phyloP scores from a whole-genome alignment of 108 stramenopile species.

The Nitzschia inconspicua region DNA sequence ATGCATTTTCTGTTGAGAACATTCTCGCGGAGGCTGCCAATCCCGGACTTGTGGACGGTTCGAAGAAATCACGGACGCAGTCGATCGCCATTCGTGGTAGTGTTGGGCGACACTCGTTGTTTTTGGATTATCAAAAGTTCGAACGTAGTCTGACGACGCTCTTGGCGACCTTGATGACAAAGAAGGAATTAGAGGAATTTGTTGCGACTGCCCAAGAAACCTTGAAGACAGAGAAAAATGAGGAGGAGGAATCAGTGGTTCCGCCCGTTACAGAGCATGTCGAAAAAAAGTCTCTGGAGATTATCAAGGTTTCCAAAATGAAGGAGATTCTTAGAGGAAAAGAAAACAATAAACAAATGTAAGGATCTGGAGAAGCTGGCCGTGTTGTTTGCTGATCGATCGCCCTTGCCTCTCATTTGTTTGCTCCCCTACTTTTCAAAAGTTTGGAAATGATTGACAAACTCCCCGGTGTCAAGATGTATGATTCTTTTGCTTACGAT shows the following conservation, averaged over 20 bases:
- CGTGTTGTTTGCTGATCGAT: not conserved
- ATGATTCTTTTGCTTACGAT: conserved; percentile 72
- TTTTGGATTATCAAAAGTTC: conserved; percentile 68
- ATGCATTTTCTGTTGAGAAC: conserved; percentile 40
- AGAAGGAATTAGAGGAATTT: conserved; percentile 30
- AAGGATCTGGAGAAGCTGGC: conserved; percentile 7
- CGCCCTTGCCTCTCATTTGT: not conserved
- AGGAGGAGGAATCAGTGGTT: not conserved
- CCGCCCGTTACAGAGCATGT: conserved; percentile 1
- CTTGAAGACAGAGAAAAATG: conserved; percentile 4
- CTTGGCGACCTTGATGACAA: conserved; percentile 58
- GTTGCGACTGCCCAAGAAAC: conserved; percentile 27
- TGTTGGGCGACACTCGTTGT: conserved; percentile 46
- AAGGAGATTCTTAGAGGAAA: conserved; percentile 32
- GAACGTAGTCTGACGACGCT: conserved; percentile 66
- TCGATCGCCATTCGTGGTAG: conserved; percentile 20
- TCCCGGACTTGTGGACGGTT: conserved; percentile 21
- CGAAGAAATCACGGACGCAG: conserved; percentile 9
- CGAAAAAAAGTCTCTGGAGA: conserved; percentile 19
- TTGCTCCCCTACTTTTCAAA: not conserved
- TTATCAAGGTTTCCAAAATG: conserved; percentile 30
- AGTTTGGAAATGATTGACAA: conserved; percentile 48
- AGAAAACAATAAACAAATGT: conserved; percentile 33
- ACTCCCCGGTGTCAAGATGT: conserved; percentile 39
- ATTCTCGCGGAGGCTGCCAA: conserved; percentile 35